Base-by-base conservation (phyloP, 2,329 filamentous ascomycete species). In the Pezicula radicicola region DNA sequence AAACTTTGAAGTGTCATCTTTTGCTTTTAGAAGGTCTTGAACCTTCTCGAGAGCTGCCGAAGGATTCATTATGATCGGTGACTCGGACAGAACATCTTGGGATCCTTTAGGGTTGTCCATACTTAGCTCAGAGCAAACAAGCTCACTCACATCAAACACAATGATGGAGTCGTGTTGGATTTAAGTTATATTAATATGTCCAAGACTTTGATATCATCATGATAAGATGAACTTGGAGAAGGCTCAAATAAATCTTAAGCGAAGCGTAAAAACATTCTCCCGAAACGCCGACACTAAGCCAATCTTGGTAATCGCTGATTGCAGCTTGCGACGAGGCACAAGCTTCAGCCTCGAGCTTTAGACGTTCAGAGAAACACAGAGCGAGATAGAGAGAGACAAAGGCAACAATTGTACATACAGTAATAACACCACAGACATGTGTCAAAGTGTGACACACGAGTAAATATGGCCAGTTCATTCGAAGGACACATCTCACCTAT, bases 1-100 rank as follows among this genome's bases (percentile, higher is more conserved):
- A 58, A 89, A 88, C 61, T 82, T 78, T 18, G 83, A 81, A 0
- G 85, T 88, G 63, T 89, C 85, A 63, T 87, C 78, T 54, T 81
- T 83, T 49, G 79, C 68, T 49, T 72, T 71, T 33, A 89, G 74
- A 3, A 87, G 74, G 1, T 71, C 61, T 56, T 80, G 72, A 49
- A 87, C 77, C 60, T 79, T 79, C 47, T 75, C 68, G 48, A 81
- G 60, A 3, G 60, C 57, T 39, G 55, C 53, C 33, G 52, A n/a
- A 21, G 57, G 18, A 55, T 64, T 55, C 33, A 40, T 37, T 8
- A 54, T 46, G 18, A 21, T 19, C 19, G 30, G 35, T 28, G 55
- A 25, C 16, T 47, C 27, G 9, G 8, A 21, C 30, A 12, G 19
- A 10, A 33, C 9, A 10, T 33, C 30, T 12, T 33, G 30, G 30